Evolutionary conservation across 257 asterid species (phyloP), one percentile per base, ranked within the genome.

Genomic region (Capsicum pubescens): DNA sequence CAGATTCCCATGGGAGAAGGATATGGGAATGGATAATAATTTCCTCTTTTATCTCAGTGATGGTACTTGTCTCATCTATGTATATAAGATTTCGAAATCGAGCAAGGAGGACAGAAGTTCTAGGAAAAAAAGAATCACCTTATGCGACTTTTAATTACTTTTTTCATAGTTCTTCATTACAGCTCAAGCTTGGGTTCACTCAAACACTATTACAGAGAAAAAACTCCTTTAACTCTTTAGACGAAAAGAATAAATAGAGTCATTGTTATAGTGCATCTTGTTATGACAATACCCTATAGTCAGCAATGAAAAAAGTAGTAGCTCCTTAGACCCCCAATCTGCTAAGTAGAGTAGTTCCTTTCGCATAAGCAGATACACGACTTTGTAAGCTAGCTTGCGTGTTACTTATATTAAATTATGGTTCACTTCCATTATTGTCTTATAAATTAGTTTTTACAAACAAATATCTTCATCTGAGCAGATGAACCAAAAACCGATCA

Each of bases 141-240:
- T 54, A 7, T 8, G 12, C 61, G 2, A 19, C 60, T 21, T 74
- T 19, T 74, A 50, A 50, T 50, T 26, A 26, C 32, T 19, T 12
- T 50, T 50, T 48, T 74, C 60, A 7, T 50, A 48, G 44, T 74
- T 48, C 17, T 72, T 19, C 57, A 19, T 48, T 50, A 48, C 21
- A 50, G 44, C 42, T 60, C 44, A 74, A 50, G n/a, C 60, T 74
- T 74, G 19, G 80, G 50, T 48, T 74, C 79, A 74, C 60, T 74
- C 42, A 50, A 72, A 72, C 39, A 74, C 61, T 55, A 74, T 74
- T 19, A 60, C 12, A 48, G 42, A 71, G 32, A 16, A 46, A 44
- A 42, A n/a, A 52, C 35, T 46, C 58, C 39, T 71, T 44, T 0
- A 4, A n/a, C 14, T 60, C 68, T 60, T 60, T 35, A 60, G 39